A percentile compares a stretch with the other conserved stretches of the same genome.
These are phyloP conservation scores for Lachnellula willkommii DNA, from an alignment of 2,329 filamentous ascomycete genomes.

Conservation along the genomic window DNA sequence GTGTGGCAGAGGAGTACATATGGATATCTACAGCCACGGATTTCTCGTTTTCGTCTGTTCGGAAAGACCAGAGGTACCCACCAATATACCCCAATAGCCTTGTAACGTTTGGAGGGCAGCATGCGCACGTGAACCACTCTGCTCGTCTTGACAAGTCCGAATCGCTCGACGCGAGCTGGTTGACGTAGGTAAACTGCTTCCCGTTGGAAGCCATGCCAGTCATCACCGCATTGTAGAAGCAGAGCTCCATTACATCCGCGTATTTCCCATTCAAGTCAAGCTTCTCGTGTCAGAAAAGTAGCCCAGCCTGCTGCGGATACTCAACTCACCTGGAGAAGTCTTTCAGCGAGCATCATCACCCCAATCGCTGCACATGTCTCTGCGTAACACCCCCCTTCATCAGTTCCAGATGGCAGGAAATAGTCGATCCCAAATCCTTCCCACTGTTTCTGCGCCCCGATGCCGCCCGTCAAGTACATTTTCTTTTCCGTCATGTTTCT, in stretches of 20 bases:
- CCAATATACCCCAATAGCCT: constrained; percentile 51
- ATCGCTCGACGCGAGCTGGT: constrained; percentile 53
- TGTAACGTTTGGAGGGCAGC: constrained; percentile 56
- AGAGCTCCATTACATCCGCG: constrained; percentile 55
- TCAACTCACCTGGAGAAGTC: constrained; percentile 43
- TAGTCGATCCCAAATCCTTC: constrained; percentile 57
- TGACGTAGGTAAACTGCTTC: constrained; percentile 55
- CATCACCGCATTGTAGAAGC: constrained; percentile 55
- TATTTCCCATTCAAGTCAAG: constrained; percentile 48
- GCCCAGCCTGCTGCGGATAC: not conserved
- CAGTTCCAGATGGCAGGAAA: constrained; percentile 52
- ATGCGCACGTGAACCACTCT: constrained; percentile 55
- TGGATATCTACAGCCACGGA: constrained; percentile 47
- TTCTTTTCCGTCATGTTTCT: constrained; percentile 55
- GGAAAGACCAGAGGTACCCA: constrained; percentile 49
- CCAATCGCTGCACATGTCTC: constrained; percentile 58
- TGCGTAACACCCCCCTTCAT: constrained; percentile 57
- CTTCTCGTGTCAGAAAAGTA: constrained; percentile 15
- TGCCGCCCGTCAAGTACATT: constrained; percentile 58
- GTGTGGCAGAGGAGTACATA: constrained; percentile 47
- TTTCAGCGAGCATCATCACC: constrained; percentile 55
- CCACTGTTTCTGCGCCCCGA: constrained; percentile 53
- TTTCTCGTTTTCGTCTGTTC: constrained; percentile 23
- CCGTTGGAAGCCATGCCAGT: constrained; percentile 53
- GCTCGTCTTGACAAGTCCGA: constrained; percentile 44